Percentiles rank a stretch among this genome's conserved stretches.
Conservation (phyloP, 2,329 filamentous ascomycete species). For the Penicillium sclerotigenum region DNA sequence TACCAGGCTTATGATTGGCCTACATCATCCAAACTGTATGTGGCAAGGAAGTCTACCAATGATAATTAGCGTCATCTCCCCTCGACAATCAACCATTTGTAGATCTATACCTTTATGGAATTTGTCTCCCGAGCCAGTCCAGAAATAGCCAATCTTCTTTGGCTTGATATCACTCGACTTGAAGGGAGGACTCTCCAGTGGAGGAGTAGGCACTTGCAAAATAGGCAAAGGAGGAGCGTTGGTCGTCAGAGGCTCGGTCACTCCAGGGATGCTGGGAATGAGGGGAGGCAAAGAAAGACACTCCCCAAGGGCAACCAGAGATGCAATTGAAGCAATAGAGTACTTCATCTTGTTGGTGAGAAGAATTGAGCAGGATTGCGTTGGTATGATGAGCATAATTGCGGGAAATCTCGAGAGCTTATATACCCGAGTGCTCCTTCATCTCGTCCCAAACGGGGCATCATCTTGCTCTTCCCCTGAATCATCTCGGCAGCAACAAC, state of each 20-base stretch:
- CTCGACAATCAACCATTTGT: not conserved
- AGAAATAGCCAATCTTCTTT: conserved; percentile 66
- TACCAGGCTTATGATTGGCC: conserved; percentile 12
- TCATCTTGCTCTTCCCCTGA: not conserved
- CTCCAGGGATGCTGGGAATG: conserved; percentile 58
- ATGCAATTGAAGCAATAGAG: conserved; percentile 15
- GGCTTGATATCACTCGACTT: conserved; percentile 55
- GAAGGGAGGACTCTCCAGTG: conserved; percentile 55
- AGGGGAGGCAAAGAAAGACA: conserved; percentile 50
- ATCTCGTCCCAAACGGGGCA: not conserved
- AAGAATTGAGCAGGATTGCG: not conserved
- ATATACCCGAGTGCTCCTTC: conserved; percentile 9
- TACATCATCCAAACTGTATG: conserved; percentile 58
- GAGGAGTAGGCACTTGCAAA: conserved; percentile 58
- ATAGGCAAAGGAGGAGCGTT: conserved; percentile 56
- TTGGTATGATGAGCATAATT: conserved; percentile 16
- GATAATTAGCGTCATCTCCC: not conserved
- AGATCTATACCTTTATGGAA: conserved; percentile 46
- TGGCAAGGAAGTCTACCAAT: conserved; percentile 53
- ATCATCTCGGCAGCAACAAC: not conserved
- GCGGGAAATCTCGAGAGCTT: conserved; percentile 15
- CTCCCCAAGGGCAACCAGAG: conserved; percentile 19
- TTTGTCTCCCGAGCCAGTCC: conserved; percentile 61
- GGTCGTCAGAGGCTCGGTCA: conserved; percentile 55
- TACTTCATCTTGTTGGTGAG: conserved; percentile 18